Evolutionary conservation across 345 rosid genomes (phyloP).

Genomic region (Populus nigra): DNA sequence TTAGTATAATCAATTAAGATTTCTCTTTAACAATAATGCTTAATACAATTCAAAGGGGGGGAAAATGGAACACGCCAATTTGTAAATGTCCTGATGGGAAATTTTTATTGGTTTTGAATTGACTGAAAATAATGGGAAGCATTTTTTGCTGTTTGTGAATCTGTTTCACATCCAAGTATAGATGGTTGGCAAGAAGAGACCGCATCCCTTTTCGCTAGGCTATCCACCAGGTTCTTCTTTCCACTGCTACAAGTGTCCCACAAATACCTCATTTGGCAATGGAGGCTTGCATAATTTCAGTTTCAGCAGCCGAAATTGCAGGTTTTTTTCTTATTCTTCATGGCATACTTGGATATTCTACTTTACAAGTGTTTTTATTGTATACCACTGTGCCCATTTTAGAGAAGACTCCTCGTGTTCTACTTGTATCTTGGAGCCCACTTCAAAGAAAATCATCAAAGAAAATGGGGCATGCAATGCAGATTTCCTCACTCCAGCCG

Average conservation of each 20-base stretch:
- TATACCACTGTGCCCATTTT: constrained; percentile 2
- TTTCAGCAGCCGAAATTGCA: constrained; percentile 23
- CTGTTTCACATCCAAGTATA: constrained; percentile 26
- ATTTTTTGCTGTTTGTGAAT: not conserved
- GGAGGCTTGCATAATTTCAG: constrained; percentile 17
- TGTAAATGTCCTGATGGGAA: too few relatives aligned
- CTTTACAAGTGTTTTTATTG: not conserved
- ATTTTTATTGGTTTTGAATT: too few relatives aligned
- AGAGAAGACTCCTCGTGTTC: constrained; percentile 38
- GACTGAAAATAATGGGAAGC: too few relatives aligned
- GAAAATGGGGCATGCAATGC: constrained; percentile 23
- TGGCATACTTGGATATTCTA: not conserved
- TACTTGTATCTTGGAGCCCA: constrained; percentile 25
- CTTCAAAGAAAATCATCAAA: constrained; percentile 24
- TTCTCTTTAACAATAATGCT: too few relatives aligned
- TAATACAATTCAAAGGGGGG: not conserved
- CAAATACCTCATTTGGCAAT: constrained; percentile 27
- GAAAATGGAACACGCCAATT: not conserved
- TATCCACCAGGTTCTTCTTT: constrained; percentile 29
- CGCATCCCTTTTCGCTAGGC: constrained; percentile 44
- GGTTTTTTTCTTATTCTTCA: constrained; percentile 19
- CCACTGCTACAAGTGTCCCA: constrained; percentile 24
- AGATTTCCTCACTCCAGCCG: constrained; percentile 50
- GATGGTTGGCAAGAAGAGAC: constrained; percentile 55
- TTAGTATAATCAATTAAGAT: too few relatives aligned